Conservation (phyloP, 2,329 filamentous ascomycete genomes). For the Nannizzia gypsea region DNA sequence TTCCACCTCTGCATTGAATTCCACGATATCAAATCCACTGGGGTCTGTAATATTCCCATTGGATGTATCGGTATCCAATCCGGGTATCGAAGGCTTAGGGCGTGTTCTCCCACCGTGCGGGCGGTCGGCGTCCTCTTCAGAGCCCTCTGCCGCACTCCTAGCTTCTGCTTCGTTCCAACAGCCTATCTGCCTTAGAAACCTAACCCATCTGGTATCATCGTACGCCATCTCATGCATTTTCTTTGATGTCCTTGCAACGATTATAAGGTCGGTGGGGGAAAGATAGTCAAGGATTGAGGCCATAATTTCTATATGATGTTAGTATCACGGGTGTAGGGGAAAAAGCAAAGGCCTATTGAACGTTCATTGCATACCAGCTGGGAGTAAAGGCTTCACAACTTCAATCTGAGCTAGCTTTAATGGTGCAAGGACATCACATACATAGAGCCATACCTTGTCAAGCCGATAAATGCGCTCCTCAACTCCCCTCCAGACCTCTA, state of each 20-base stretch:
- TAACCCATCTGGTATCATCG: conserved; percentile 91
- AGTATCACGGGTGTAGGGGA: background rate
- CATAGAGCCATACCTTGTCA: conserved; percentile 41
- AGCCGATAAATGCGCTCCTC: conserved; percentile 27
- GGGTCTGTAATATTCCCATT: conserved; percentile 23
- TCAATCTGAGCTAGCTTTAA: conserved; percentile 72
- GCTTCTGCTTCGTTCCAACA: conserved; percentile 89
- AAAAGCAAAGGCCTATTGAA: background rate
- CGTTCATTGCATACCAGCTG: conserved; percentile 53
- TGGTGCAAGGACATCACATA: conserved; percentile 51
- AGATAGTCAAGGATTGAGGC: conserved; percentile 81
- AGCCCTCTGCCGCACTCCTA: conserved; percentile 58
- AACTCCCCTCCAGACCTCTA: conserved; percentile 26
- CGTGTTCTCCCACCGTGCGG: conserved; percentile 2
- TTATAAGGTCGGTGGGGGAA: conserved; percentile 70
- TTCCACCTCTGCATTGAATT: conserved; percentile 37
- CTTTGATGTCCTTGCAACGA: conserved; percentile 70
- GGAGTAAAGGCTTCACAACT: conserved; percentile 63
- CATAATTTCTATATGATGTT: conserved; percentile 58
- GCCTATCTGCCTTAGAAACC: conserved; percentile 71
- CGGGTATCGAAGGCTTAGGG: background rate
- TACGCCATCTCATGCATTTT: conserved; percentile 97
- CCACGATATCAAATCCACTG: conserved; percentile 73
- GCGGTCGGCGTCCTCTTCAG: conserved; percentile 39
- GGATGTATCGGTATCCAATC: background rate